Base-by-base conservation (phyloP, 1,284 basidiomycete species). In the Boletellus deceptivus region DNA sequence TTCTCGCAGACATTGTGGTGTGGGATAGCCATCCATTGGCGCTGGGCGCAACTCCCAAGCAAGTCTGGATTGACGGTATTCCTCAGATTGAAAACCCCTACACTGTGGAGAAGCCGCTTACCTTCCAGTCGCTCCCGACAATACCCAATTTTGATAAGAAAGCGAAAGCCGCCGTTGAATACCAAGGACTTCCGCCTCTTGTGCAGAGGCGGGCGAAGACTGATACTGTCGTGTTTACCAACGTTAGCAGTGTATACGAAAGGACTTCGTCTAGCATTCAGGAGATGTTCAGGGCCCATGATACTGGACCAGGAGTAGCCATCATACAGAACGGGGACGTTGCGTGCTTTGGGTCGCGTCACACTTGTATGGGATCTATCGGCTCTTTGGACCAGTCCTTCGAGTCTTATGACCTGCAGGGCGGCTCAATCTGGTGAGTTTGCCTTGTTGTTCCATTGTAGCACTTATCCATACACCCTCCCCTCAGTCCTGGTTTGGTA, bases 21-120 rank as follows among this genome's bases (percentile, higher is more conserved):
- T 86, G 85, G 85, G 84, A 88, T 59, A 83, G 79, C 54, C 83
- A 93, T 70, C 93, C 93, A 0, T 77, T 96, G 22, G 73, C 83
- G 3, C 71, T 93, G 14, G 84, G 84, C 13, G 80, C 75, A 67
- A 83, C 80, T 59, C 93, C 81, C 61, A 86, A 74, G 37, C 85
- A 87, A 69, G 86, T 88, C 22, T 86, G 77, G 70, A 83, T 88
- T 52, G 86, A 89, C 57, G 85, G 86, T 6, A 81, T 87, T 42
- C 59, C 80, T 5, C 86, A 89, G 58, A 62, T 89, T 13, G 64
- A 70, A 17, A 57, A 69, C 4, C 75, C 83, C 0, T 67, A 73
- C 54, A 53, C 69, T 10, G 61, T 66, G 20, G 52, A 66, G 34
- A 87, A 88, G 62, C 76, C 81, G 1, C 38, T 52, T 6, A 43